Base-by-base conservation (phyloP, 257 asterid species). In the Eustoma russellianum region DNA sequence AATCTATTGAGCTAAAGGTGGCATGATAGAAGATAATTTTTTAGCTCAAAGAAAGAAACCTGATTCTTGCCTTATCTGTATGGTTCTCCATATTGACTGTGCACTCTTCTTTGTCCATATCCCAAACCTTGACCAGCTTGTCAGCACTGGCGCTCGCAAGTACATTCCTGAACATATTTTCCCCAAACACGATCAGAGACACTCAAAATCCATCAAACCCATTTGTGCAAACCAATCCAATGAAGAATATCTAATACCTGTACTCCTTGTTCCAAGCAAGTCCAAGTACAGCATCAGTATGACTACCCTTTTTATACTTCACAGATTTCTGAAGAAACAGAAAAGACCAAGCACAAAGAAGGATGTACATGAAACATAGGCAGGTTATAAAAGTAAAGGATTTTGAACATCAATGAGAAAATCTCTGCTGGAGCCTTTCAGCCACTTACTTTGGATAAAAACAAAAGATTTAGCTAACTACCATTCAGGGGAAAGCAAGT, bases 111-210 rank as follows among this genome's bases (percentile, higher is more conserved):
- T 88, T 83, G 47, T 85, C 77, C 67, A 85, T 79, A 49, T 92
- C 94, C 98, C 95, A 85, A 66, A 88, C 71, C 75, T 85, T 85
- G 52, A 92, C 95, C 72, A 76, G 63, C 56, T 85, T 83, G 79
- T 88, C 98, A 3, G 93, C 95, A 74, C 95, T 81, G 33, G 93
- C 97, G 73, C 95, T 91, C 17, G 95, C 95, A 57, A 92, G 90
- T 56, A 88, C 56, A 68, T 92, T 85, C 78, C 95, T 92, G 88
- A 19, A 59, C 33, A 67, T 56, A 44, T 41, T 41, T 59, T 60
- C 33, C n/a, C 12, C 46, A 53, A 61, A 44, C n/a, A 38, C 55
- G 10, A 64, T 52, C 13, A 41, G 18, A 46, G 9, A 50, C 52
- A 6, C 15, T 19, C 47, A 64, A 35, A 46, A 5, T 65, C 16